Conservation (phyloP, 352 stramenopile genomes). For the Globisporangium cederbergense region DNA sequence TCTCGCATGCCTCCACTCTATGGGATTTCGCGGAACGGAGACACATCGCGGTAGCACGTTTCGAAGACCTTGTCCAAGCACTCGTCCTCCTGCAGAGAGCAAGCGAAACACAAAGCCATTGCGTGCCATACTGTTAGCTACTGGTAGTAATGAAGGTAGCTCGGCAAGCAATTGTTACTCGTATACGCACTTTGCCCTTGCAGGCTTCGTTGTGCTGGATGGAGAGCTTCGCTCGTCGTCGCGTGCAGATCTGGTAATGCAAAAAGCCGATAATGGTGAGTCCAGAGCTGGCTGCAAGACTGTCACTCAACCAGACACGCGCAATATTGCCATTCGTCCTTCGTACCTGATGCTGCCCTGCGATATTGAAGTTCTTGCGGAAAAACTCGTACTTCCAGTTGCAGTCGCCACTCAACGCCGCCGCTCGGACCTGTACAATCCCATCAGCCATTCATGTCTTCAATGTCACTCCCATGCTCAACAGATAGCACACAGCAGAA, state of each 20-base stretch:
- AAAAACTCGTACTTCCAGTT: conserved; percentile 91
- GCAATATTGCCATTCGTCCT: not conserved
- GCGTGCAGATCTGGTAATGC: conserved; percentile 72
- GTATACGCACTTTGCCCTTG: conserved; percentile 56
- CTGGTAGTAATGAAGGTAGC: not conserved
- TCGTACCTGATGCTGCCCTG: conserved; percentile 83
- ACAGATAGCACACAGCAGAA: not conserved
- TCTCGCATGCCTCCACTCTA: conserved; percentile 22
- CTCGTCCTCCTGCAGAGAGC: conserved; percentile 59
- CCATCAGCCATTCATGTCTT: not conserved
- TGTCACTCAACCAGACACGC: not conserved
- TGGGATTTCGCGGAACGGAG: conserved; percentile 80
- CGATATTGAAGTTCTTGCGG: conserved; percentile 89
- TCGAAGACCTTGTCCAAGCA: conserved; percentile 85
- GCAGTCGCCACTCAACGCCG: conserved; percentile 85
- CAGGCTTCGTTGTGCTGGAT: conserved; percentile 73
- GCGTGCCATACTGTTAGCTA: not conserved
- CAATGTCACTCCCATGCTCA: not conserved
- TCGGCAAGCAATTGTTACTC: not conserved
- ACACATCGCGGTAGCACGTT: conserved; percentile 82
- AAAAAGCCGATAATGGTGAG: not conserved
- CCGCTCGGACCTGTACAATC: conserved; percentile 47
- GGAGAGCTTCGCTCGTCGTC: conserved; percentile 83
- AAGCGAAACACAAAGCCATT: not conserved
- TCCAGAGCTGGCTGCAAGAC: not conserved